Percentiles rank a stretch among this genome's conserved stretches.
Conservation (phyloP, 495 filamentous ascomycete species). For the Aspergillus nidulans region DNA sequence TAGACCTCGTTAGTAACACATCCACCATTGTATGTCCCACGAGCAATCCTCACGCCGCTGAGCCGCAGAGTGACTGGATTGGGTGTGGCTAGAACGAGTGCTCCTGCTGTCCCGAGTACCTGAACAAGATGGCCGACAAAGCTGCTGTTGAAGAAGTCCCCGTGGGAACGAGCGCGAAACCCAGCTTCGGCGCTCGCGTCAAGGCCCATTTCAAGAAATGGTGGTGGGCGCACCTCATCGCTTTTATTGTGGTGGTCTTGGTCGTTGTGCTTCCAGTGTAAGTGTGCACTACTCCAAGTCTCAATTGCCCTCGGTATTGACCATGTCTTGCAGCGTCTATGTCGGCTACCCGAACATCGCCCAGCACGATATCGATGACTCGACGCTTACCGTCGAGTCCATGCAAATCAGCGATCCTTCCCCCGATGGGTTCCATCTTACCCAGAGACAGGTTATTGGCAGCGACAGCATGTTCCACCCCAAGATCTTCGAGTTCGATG, state of each 20-base stretch:
- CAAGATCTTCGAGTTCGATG: slow-evolving; percentile 52
- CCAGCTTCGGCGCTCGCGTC: slow-evolving; percentile 31
- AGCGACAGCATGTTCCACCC: slow-evolving; percentile 49
- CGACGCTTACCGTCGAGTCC: slow-evolving; percentile 54
- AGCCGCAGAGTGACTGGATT: slow-evolving; percentile 8
- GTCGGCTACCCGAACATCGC: slow-evolving; percentile 71
- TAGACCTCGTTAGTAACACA: not conserved
- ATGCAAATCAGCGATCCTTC: slow-evolving; percentile 58
- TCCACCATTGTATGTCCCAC: slow-evolving; percentile 5
- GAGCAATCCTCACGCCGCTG: not conserved
- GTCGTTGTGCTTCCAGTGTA: slow-evolving; percentile 64
- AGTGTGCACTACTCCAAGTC: slow-evolving; percentile 27
- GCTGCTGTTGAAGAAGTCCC: slow-evolving; percentile 8
- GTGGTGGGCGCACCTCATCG: slow-evolving; percentile 70
- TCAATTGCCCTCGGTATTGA: not conserved
- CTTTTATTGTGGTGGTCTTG: slow-evolving; percentile 52
- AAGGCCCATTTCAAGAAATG: slow-evolving; percentile 51
- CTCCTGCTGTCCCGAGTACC: not conserved
- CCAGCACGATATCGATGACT: slow-evolving; percentile 61
- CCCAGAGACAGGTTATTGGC: slow-evolving; percentile 45
- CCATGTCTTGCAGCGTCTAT: slow-evolving; percentile 50
- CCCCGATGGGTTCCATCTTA: slow-evolving; percentile 52
- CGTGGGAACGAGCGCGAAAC: slow-evolving; percentile 17
- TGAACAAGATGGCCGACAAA: slow-evolving; percentile 31
- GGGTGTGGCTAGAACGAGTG: not conserved